phyloP scores from a whole-genome alignment of 495 filamentous ascomycete species.

The Thozetella sp. region DNA sequence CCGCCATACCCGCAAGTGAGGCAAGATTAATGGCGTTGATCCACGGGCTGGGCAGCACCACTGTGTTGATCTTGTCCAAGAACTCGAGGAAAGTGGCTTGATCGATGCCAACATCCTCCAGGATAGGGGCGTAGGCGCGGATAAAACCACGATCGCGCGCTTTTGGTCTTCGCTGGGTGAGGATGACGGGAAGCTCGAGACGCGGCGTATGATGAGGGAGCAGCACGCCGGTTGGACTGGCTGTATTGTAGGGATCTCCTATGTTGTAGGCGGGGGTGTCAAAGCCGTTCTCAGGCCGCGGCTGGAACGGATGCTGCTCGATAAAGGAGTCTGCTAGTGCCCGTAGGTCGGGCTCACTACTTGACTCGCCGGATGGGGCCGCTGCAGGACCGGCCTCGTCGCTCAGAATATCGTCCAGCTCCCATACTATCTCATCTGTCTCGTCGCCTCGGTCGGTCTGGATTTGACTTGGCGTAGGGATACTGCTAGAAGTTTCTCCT shows the following conservation, averaged over 20 bases:
- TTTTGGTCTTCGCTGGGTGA: slow-evolving; percentile 51
- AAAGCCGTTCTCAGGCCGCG: neutral
- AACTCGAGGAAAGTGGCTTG: slow-evolving; percentile 57
- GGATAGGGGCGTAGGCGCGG: slow-evolving; percentile 52
- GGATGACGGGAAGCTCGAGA: slow-evolving; percentile 43
- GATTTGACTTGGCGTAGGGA: slow-evolving; percentile 6
- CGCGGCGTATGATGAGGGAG: slow-evolving; percentile 4
- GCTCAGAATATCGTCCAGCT: slow-evolving; percentile 51
- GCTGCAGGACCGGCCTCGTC: slow-evolving; percentile 13
- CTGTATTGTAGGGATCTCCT: too few relatives aligned
- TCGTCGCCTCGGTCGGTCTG: slow-evolving; percentile 21
- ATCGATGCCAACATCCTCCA: slow-evolving; percentile 51
- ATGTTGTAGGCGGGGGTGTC: too few relatives aligned
- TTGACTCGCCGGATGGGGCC: too few relatives aligned
- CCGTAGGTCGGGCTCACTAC: slow-evolving; percentile 3
- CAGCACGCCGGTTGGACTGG: slow-evolving; percentile 1
- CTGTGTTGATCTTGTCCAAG: slow-evolving; percentile 46
- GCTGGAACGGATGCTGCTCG: slow-evolving; percentile 19
- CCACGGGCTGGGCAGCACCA: slow-evolving; percentile 38
- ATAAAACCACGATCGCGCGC: slow-evolving; percentile 45
- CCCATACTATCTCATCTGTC: slow-evolving; percentile 49
- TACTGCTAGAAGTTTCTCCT: slow-evolving; percentile 12
- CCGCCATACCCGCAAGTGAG: slow-evolving; percentile 28
- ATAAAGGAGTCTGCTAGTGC: slow-evolving; percentile 15
- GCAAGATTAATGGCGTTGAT: slow-evolving; percentile 47